Evolutionary conservation across 2,329 filamentous ascomycete genomes (phyloP).

Genomic region (Neofusicoccum ribis): DNA sequence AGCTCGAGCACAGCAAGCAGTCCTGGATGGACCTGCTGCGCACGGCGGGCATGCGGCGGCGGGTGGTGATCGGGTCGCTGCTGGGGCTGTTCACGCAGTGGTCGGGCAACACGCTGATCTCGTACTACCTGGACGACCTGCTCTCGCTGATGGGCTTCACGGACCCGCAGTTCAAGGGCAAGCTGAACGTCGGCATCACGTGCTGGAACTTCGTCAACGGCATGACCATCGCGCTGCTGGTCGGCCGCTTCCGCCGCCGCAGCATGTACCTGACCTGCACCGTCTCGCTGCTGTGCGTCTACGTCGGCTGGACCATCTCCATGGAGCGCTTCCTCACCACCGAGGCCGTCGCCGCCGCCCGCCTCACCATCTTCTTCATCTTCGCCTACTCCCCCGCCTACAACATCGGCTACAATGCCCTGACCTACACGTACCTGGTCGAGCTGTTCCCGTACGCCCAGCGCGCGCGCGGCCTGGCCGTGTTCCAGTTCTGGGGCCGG

Average conservation of each 20-base stretch:
- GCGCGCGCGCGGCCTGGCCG: conserved; percentile 49
- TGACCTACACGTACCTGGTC: conserved; percentile 55
- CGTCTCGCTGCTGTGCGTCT: conserved; percentile 35
- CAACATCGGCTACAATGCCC: conserved; percentile 58
- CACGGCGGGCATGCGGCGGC: conserved; percentile 65
- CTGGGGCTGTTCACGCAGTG: conserved; percentile 66
- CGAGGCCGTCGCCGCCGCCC: conserved; percentile 35
- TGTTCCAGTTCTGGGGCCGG: conserved; percentile 66
- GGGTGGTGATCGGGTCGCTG: conserved; percentile 61
- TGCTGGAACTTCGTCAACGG: conserved; percentile 47
- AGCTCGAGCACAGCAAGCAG: conserved; percentile 55
- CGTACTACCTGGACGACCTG: conserved; percentile 65
- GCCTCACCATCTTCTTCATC: conserved; percentile 54
- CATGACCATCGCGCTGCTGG: conserved; percentile 57
- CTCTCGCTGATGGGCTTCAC: conserved; percentile 63
- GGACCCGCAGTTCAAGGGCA: conserved; percentile 50
- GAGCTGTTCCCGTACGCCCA: conserved; percentile 53
- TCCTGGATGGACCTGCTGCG: conserved; percentile 63
- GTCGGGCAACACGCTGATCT: conserved; percentile 66
- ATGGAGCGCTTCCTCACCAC: conserved; percentile 43
- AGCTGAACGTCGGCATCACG: conserved; percentile 62
- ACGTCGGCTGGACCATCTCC: conserved; percentile 39
- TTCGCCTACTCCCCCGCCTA: conserved; percentile 55
- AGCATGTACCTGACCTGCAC: conserved; percentile 56
- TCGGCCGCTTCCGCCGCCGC: conserved; percentile 57